Evolutionary conservation across 306 rosid species (phyloP), one percentile per base, ranked within the genome.

Genomic region (Glycine latifolia): DNA sequence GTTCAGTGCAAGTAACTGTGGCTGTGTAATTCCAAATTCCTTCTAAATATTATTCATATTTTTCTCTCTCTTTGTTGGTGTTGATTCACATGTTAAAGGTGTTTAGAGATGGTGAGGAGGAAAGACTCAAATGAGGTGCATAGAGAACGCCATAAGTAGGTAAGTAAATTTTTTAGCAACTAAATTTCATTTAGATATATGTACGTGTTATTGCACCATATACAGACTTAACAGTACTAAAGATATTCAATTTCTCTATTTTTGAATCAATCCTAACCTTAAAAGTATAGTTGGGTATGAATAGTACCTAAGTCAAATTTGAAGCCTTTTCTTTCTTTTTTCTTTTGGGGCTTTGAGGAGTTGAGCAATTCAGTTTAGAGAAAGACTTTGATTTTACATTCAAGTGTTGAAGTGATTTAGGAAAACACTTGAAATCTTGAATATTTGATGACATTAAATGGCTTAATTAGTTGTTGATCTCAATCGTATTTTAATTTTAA

Each of bases 101-200:
- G 20, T 20, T 20, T 20, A 62, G 66, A 81, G 79, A 94, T 94
- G 97, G 95, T 90, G 91, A 87, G 98, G 98, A 84, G 97, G 98
- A 8, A 94, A 92, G 83, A 92, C 95, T 52, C 94, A 94, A 86
- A 85, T 93, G 96, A 85, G 83, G 87, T 84, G 95, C 31, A 94
- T 90, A 59, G 98, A 92, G 81, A 92, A 94, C 76, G 83, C 90
- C 10, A 90, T 95, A 13, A 94, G 90, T 71, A 86, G 98, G 1
- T 47, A 3, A 26, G 50, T 56, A 31, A 20, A 54, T 17, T 46
- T 63, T n/a, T n/a, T n/a, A n/a, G n/a, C n/a, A n/a, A n/a, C n/a
- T 56, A 31, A 20, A 54, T 17, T 46, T 63, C 39, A 73, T 61
- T 62, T 17, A 50, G 8, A 17, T 47, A 7, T 43, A 39, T 79